A percentile compares a stretch with the other conserved stretches of the same genome.
These are phyloP conservation scores for Colletotrichum sublineola DNA, from an alignment of 2,329 filamentous ascomycete genomes.

Conservation along the genomic window DNA sequence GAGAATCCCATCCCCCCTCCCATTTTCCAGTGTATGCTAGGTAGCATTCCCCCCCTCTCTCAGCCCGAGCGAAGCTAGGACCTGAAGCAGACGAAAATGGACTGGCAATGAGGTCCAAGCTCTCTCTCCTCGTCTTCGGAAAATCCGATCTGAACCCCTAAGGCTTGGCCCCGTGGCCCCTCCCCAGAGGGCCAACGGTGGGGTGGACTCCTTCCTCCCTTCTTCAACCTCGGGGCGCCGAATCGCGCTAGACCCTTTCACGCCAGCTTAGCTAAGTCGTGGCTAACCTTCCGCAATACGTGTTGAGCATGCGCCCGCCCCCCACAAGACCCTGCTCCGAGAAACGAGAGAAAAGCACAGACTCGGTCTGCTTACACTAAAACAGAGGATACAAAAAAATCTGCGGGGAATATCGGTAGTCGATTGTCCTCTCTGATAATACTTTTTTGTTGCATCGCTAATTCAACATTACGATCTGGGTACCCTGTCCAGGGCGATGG, in stretches of 20 bases:
- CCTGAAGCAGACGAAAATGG: slow-evolving; percentile 24
- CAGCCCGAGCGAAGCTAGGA: slow-evolving; percentile 8
- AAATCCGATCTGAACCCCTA: slow-evolving; percentile 11
- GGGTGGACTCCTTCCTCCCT: slow-evolving; percentile 2
- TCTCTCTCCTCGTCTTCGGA: slow-evolving; percentile 16
- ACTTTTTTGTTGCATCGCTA: slow-evolving; percentile 37
- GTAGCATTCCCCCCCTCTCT: not conserved
- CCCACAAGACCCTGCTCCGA: slow-evolving; percentile 14
- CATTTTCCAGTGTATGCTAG: not conserved
- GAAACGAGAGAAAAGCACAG: slow-evolving; percentile 25
- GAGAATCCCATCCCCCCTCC: slow-evolving; percentile 21
- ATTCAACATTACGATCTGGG: slow-evolving; percentile 37
- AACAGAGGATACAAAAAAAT: slow-evolving; percentile 20
- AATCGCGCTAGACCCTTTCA: slow-evolving; percentile 13
- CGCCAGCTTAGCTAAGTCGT: slow-evolving; percentile 11
- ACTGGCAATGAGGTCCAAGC: slow-evolving; percentile 26
- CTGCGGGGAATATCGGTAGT: slow-evolving; percentile 20
- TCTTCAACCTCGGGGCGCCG: not conserved
- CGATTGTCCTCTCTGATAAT: slow-evolving; percentile 22
- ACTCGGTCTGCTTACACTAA: slow-evolving; percentile 8
- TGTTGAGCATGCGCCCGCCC: not conserved
- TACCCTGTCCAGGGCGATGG: slow-evolving; percentile 9
- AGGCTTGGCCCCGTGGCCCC: not conserved
- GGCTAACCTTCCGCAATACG: slow-evolving; percentile 18
- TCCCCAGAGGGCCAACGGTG: slow-evolving; percentile 18